Conservation (phyloP, 1,284 basidiomycete species). For the Cryptococcus floricola region DNA sequence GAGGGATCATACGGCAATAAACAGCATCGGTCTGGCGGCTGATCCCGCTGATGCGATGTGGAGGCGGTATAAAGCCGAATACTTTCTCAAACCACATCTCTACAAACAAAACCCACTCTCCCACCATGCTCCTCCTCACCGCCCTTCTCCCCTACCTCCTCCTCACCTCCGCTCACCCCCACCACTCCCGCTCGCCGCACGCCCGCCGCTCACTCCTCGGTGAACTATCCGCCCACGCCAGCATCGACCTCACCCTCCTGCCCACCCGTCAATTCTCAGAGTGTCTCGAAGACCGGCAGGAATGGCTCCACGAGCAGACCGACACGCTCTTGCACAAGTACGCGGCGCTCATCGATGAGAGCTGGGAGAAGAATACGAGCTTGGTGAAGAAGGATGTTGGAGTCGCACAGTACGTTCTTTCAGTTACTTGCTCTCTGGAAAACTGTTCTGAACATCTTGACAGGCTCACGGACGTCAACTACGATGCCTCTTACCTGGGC, state of each 20-base stretch:
- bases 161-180: constrained; percentile 2
- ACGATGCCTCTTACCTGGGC: constrained; percentile 35
- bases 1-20: too few species aligned
- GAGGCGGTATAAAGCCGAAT: too few species aligned
- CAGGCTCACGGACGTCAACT: constrained; percentile 31
- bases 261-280: constrained; percentile 25
- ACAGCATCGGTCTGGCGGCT: too few species aligned
- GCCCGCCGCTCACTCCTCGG: neutral
- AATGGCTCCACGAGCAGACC: constrained; percentile 33
- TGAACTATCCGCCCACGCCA: neutral
- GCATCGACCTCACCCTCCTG: constrained; percentile 17
- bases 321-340: constrained; percentile 34
- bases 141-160: constrained; percentile 6
- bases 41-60: too few species aligned
- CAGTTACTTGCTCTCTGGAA: neutral
- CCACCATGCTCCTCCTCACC: neutral
- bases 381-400: constrained; percentile 8
- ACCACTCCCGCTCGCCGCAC: neutral
- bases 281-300: constrained; percentile 26
- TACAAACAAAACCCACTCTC: too few species aligned
- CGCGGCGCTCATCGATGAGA: constrained; percentile 20
- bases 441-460: neutral
- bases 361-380: constrained; percentile 21
- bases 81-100: too few species aligned
- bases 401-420: too few species aligned